Percentiles rank a stretch among this genome's conserved stretches.
Conservation (phyloP, 2,329 filamentous ascomycete species). For the Fusarium udum region DNA sequence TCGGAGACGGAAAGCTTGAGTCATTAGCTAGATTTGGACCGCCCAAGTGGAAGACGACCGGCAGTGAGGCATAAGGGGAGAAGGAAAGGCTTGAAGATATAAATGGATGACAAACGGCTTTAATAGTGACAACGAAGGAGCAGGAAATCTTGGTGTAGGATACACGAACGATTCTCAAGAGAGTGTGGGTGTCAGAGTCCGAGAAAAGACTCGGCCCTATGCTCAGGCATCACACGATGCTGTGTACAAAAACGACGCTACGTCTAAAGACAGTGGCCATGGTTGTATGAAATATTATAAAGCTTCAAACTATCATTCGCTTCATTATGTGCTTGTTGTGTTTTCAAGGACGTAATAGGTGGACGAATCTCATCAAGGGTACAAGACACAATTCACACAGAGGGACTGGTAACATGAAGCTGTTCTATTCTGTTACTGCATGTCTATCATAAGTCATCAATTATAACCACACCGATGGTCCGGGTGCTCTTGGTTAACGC, state of each 20-base stretch:
- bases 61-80: conserved; percentile 44
- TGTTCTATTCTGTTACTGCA: conserved; percentile 33
- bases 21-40: conserved; percentile 61
- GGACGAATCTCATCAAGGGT: neutral
- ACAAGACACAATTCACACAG: neutral
- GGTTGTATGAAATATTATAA: conserved; percentile 43
- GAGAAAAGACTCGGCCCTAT: conserved; percentile 1
- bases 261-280: conserved; percentile 28
- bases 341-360: neutral
- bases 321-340: neutral
- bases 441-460: conserved; percentile 44
- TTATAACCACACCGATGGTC: conserved; percentile 29
- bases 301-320: conserved; percentile 30
- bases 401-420: conserved; percentile 1
- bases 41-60: conserved; percentile 58
- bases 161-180: conserved; percentile 12
- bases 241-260: conserved; percentile 42
- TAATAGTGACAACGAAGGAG: neutral
- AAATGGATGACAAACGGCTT: neutral
- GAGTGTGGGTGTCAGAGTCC: neutral
- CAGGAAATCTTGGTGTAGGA: conserved; percentile 22
- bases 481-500: conserved; percentile 36
- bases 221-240: conserved; percentile 37
- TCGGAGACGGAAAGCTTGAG: conserved; percentile 72
- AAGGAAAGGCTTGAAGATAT: neutral